phyloP scores from a whole-genome alignment of 768 basidiomycete species.

The Artomyces pyxidatus region DNA sequence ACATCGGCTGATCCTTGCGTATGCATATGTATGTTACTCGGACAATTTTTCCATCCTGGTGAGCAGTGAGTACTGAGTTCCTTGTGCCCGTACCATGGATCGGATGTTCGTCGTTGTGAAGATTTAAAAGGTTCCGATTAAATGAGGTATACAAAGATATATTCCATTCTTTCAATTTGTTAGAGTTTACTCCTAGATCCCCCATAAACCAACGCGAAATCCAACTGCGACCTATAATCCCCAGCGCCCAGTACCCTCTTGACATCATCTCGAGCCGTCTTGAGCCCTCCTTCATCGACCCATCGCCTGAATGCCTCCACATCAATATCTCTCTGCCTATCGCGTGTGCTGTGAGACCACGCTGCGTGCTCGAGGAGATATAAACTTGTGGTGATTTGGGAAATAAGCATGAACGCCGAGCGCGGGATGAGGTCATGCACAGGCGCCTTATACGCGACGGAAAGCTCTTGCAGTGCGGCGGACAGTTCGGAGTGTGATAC shows the following conservation, averaged over 20 bases:
- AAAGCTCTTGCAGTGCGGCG: constrained; percentile 33
- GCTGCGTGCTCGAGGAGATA: constrained; percentile 63
- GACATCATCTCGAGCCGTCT: constrained; percentile 20
- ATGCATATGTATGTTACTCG: too few relatives aligned
- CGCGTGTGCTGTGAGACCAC: constrained; percentile 37
- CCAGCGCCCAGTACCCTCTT: constrained; percentile 4
- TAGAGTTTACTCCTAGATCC: background rate
- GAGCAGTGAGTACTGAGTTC: too few relatives aligned
- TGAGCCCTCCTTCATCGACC: constrained; percentile 34
- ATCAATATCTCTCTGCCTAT: constrained; percentile 31
- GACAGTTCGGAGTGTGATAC: constrained; percentile 22
- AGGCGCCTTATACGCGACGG: constrained; percentile 31
- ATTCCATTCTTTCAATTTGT: too few relatives aligned
- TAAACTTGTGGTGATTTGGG: constrained; percentile 41
- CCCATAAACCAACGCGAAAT: background rate
- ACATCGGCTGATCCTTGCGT: too few relatives aligned
- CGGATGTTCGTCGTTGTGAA: too few relatives aligned
- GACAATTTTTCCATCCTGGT: too few relatives aligned
- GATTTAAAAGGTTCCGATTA: too few relatives aligned
- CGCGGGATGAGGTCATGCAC: constrained; percentile 43
- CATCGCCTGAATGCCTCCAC: constrained; percentile 46
- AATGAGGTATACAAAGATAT: too few relatives aligned
- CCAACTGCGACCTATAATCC: background rate
- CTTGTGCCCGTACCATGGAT: too few relatives aligned
- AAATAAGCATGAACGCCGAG: constrained; percentile 51